Conservation (phyloP, 306 rosid species). For the Citrullus amarus region DNA sequence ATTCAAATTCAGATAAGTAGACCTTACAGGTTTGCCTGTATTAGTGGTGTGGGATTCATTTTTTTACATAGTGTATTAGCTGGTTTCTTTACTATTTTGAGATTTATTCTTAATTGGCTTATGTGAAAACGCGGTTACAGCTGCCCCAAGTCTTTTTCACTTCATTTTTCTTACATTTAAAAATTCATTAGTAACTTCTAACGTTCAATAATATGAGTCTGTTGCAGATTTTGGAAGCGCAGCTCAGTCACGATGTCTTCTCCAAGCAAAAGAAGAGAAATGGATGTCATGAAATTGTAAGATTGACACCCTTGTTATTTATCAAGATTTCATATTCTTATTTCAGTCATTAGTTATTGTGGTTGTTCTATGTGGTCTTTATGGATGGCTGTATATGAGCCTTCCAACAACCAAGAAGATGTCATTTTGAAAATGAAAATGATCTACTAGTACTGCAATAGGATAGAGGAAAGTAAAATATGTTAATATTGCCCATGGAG, state of each 20-base stretch:
- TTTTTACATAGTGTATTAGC: background rate
- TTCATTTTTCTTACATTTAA: background rate
- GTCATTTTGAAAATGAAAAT: background rate
- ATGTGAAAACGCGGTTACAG: background rate
- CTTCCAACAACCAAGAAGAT: background rate
- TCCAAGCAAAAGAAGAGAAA: conserved; percentile 98
- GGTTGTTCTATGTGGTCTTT: background rate
- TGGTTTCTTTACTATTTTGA: background rate
- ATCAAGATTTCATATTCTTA: background rate
- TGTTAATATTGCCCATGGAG: background rate
- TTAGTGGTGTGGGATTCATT: background rate
- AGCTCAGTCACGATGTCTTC: conserved; percentile 65
- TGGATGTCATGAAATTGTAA: conserved; percentile 99
- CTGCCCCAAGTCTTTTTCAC: background rate
- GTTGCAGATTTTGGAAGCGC: conserved; percentile 38
- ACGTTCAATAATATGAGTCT: background rate
- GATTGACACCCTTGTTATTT: conserved; percentile 27
- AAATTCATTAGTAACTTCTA: background rate
- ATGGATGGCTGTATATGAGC: background rate
- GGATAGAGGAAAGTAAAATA: background rate
- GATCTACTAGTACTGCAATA: background rate
- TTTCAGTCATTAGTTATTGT: background rate
- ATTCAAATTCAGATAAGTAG: background rate
- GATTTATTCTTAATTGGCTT: background rate
- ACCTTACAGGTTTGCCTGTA: background rate